A percentile compares a stretch with the other conserved stretches of the same genome.
These are phyloP conservation scores for Groenewaldozyma salmanticensis DNA, from an alignment of 805 yeast genomes.

Conservation along the genomic window DNA sequence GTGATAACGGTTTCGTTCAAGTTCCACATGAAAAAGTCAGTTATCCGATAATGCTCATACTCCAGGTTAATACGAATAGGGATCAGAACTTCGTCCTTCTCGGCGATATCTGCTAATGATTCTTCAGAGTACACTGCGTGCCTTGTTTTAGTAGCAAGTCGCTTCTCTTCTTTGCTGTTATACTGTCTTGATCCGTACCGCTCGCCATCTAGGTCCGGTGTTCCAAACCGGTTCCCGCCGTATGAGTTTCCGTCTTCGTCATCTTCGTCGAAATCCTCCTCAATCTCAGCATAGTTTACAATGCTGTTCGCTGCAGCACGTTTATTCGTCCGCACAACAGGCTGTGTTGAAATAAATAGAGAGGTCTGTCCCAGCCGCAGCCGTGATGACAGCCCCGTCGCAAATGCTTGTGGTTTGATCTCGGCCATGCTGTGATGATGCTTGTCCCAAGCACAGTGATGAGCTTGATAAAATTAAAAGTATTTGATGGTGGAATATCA, in stretches of 20 bases:
- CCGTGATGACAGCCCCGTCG: conserved; percentile 66
- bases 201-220: conserved; percentile 5
- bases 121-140: conserved; percentile 29
- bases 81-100: conserved; percentile 38
- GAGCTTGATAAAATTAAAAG: too few relatives aligned
- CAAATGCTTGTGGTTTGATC: conserved; percentile 59
- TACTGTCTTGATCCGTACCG: conserved; percentile 4
- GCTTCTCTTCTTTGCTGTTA: conserved; percentile 23
- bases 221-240: not conserved
- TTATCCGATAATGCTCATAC: conserved; percentile 41
- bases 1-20: conserved; percentile 52
- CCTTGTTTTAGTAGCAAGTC: conserved; percentile 33
- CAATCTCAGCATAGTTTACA: conserved; percentile 78
- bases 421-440: too few relatives aligned
- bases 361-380: conserved; percentile 67
- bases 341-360: conserved; percentile 60
- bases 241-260: conserved; percentile 25
- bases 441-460: too few relatives aligned
- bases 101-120: conserved; percentile 32
- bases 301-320: conserved; percentile 52
- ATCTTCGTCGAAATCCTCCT: conserved; percentile 50
- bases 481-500: too few relatives aligned
- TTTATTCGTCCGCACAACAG: conserved; percentile 64
- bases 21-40: conserved; percentile 71
- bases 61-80: conserved; percentile 61